A percentile compares a stretch with the other conserved stretches of the same genome.
phyloP scores from a whole-genome alignment of 208 protist species.

The Acanthamoeba lenticulata region DNA sequence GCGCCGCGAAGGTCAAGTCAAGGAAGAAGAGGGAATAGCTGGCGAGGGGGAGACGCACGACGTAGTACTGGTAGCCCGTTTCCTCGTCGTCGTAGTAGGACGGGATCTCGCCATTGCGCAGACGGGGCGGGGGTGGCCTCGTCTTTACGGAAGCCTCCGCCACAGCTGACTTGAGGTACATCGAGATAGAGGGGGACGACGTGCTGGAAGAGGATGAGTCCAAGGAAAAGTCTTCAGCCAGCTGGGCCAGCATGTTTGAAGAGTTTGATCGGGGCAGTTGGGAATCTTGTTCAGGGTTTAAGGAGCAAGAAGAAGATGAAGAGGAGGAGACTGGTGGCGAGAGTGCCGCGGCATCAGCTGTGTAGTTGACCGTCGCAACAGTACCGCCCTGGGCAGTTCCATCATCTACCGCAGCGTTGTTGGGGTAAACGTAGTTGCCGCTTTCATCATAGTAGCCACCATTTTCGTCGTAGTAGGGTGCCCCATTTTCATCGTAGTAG shows the following conservation, averaged over 20 bases:
- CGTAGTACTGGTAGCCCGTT: slow-evolving; percentile 54
- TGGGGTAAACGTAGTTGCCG: slow-evolving; percentile 4
- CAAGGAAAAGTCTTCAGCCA: neutral
- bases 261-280: neutral
- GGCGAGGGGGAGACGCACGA: neutral
- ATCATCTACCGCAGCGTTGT: neutral
- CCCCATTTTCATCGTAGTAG: slow-evolving; percentile 41
- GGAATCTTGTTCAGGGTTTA: neutral
- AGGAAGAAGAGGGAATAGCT: neutral
- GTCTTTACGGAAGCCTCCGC: neutral
- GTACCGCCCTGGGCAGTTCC: neutral
- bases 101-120: slow-evolving; percentile 50
- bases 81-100: slow-evolving; percentile 57
- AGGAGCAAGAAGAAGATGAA: neutral
- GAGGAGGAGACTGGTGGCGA: neutral
- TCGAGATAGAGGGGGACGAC: neutral
- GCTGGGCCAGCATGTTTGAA: neutral
- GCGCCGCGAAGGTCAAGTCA: neutral
- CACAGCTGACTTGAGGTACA: neutral
- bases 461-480: no score
- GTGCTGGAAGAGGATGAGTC: neutral
- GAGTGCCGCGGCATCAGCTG: neutral
- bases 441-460: no score
- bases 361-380: neutral
- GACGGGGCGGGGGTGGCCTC: neutral